Evolutionary conservation across 2,329 filamentous ascomycete genomes (phyloP).

Genomic region (Bertia moriformis): DNA sequence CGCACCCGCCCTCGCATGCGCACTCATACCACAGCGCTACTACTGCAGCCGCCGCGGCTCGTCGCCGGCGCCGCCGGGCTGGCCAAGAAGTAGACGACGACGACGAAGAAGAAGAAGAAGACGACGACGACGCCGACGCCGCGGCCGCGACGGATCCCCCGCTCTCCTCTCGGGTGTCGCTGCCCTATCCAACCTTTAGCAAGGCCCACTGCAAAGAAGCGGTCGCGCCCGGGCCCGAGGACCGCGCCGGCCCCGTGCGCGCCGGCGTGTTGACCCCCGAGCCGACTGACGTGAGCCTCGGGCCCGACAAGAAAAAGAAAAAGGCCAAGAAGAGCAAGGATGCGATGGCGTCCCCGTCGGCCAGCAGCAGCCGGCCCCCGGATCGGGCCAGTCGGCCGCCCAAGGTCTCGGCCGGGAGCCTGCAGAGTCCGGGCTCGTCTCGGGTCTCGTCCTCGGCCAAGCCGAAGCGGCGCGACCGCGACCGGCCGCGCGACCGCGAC

Average conservation of each 20-base stretch:
- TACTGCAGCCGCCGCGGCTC: no score
- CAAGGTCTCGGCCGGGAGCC: constrained; percentile 35
- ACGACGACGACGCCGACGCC: constrained; percentile 5
- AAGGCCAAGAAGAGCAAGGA: no score
- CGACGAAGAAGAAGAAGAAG: constrained; percentile 6
- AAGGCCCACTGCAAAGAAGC: constrained; percentile 86
- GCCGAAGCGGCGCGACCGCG: background rate
- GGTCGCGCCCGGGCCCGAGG: constrained; percentile 46
- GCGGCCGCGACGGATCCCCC: constrained; percentile 3
- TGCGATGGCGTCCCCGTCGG: no score
- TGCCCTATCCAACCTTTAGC: constrained; percentile 72
- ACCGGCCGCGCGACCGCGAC: background rate
- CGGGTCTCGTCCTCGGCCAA: background rate
- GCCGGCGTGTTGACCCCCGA: constrained; percentile 43
- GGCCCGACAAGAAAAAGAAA: constrained; percentile 21
- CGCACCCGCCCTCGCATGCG: no score
- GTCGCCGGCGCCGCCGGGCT: constrained; percentile 15
- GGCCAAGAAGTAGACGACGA: constrained; percentile 17
- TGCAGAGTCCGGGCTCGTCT: constrained; percentile 14
- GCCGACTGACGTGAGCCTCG: constrained; percentile 47
- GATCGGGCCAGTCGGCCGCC: constrained; percentile 44
- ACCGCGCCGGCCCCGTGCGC: constrained; percentile 18
- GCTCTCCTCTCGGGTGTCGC: constrained; percentile 24
- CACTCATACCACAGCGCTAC: constrained; percentile 23
- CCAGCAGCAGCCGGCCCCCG: constrained; percentile 26